Evolutionary conservation across 148 eudicot species (phyloP).

Genomic region (Chenopodium berlandieri): DNA sequence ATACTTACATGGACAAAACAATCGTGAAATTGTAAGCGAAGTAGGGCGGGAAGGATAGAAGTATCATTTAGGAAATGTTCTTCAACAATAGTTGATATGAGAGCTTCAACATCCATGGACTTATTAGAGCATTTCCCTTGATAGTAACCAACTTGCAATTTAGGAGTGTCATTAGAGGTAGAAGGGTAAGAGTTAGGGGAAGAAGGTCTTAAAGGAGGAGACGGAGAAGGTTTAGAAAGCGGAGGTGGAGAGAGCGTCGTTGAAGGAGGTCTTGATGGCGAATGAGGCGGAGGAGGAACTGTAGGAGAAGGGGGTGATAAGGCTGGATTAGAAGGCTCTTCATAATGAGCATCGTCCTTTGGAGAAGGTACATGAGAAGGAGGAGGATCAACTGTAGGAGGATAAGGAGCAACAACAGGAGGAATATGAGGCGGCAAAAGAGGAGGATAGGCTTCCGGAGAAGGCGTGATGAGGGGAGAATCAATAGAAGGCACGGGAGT

Average conservation of each 20-base stretch:
- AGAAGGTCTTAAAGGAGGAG: neutral
- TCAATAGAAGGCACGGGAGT: too few relatives aligned
- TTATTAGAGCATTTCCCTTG: conserved; percentile 2
- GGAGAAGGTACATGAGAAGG: neutral
- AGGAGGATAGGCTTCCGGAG: neutral
- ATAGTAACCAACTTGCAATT: conserved; percentile 10
- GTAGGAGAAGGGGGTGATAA: neutral
- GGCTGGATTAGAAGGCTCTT: neutral
- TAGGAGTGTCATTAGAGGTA: neutral
- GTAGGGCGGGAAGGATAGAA: conserved; percentile 13
- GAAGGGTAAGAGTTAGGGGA: neutral
- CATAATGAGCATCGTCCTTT: neutral
- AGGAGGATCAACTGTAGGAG: neutral
- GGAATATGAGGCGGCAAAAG: neutral
- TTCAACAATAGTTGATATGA: neutral
- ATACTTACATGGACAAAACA: conserved; percentile 19
- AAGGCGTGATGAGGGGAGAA: too few relatives aligned
- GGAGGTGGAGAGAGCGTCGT: neutral
- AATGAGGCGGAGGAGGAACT: neutral
- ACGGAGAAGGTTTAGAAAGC: neutral
- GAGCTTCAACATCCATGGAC: conserved; percentile 4
- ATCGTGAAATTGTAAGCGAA: conserved; percentile 19
- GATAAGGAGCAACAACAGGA: neutral
- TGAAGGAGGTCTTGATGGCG: neutral
- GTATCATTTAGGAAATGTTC: neutral